Base-by-base conservation (phyloP, 2,329 filamentous ascomycete genomes). In the Pseudocercospora cruenta region DNA sequence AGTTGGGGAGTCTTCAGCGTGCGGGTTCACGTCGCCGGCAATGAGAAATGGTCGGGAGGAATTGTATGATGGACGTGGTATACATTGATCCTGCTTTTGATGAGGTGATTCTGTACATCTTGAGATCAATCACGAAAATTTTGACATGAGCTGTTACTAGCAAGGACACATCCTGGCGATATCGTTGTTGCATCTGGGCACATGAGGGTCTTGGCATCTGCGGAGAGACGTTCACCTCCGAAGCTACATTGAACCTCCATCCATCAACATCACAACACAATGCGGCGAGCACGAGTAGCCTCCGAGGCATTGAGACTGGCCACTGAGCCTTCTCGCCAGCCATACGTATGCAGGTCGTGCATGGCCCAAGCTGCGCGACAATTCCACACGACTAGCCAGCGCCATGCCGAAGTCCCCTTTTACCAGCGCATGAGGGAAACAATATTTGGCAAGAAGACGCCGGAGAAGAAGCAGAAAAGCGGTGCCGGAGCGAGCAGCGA, bases 331-430 rank as follows among this genome's bases (percentile, higher is more conserved):
- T 26, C 68, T 31, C 60, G 66, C 9, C 71, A 67, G 24, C 69
- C 63, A 45, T 73, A 73, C 61, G 63, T 77, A 39, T 77, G 75
- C 69, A 69, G 67, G 26, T 64, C 73, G 19, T 77, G 75, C 66
- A 69, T 72, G 21, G 68, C 67, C 21, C 73, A 74, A 36, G 68
- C 69, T 16, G 66, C 67, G 7, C 74, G 74, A 57, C 72, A 73
- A 69, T 72, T 74, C 66, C 69, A 70, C 58, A 70, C 72, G 22
- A 71, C 74, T 10, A 58, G 53, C 9, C 63, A 62, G 14, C 55
- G 58, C 39, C 36, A 62, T 45, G 73, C 70, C 54, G 71, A 72
- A 31, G 22, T 65, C 19, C 71, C 72, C 39, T 75, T 72, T 59
- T 74, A 67, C 60, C 66, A 71, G 59, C 69, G 70, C 14, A 62